Percentiles rank a stretch among this genome's conserved stretches.
Conservation (phyloP, 495 filamentous ascomycete genomes). For the Lindgomyces ingoldianus region DNA sequence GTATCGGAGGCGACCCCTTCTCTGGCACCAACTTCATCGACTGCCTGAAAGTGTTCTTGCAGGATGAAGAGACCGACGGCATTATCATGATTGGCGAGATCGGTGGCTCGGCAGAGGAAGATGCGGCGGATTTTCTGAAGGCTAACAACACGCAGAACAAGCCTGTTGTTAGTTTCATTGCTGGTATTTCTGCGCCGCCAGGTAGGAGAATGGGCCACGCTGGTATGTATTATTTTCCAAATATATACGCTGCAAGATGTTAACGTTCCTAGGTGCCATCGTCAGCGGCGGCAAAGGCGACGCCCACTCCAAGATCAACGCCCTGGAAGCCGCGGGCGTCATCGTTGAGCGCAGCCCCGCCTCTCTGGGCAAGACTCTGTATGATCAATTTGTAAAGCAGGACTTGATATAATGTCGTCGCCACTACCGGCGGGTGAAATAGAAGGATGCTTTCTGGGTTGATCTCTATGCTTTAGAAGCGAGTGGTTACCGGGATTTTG, state of each 20-base stretch:
- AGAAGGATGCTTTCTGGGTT: not conserved
- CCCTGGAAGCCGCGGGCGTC: slow-evolving; percentile 89
- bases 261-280: slow-evolving; percentile 66
- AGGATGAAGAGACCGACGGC: slow-evolving; percentile 95
- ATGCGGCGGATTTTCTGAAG: slow-evolving; percentile 94
- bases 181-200: slow-evolving; percentile 94
- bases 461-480: slow-evolving; percentile 21
- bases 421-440: not conserved
- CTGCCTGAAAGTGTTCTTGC: slow-evolving; percentile 93
- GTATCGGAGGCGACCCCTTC: slow-evolving; percentile 98
- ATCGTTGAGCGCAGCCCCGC: slow-evolving; percentile 96
- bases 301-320: slow-evolving; percentile 95
- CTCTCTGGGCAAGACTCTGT: slow-evolving; percentile 83
- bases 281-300: slow-evolving; percentile 96
- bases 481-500: not conserved
- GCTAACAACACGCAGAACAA: slow-evolving; percentile 88
- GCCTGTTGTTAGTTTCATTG: slow-evolving; percentile 97
- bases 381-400: slow-evolving; percentile 91
- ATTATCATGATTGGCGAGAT: slow-evolving; percentile 99
- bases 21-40: slow-evolving; percentile 99
- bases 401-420: slow-evolving; percentile 72
- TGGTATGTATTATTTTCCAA: slow-evolving; percentile 48
- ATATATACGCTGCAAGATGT: not conserved
- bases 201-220: slow-evolving; percentile 98
- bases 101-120: slow-evolving; percentile 95